phyloP scores from a whole-genome alignment of 768 basidiomycete genomes.

The Cyclocybe aegerita region DNA sequence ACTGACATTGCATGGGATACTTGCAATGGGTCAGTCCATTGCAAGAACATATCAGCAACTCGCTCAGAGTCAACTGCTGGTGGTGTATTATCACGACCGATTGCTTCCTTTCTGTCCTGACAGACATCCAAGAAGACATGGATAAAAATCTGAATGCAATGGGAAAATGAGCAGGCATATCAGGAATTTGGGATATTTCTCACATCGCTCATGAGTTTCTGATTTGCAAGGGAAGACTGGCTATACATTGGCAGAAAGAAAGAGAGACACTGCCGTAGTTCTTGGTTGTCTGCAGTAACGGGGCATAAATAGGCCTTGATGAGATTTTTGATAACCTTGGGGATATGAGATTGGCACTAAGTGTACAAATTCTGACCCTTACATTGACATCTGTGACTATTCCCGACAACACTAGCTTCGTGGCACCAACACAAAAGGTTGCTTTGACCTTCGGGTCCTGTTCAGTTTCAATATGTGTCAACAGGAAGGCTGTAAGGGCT shows the following conservation, averaged over 20 bases:
- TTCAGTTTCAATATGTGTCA: slow-evolving; percentile 42
- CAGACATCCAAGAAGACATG: slow-evolving; percentile 41
- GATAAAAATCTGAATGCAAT: slow-evolving; percentile 64
- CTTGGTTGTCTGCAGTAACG: slow-evolving; percentile 76
- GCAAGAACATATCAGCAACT: slow-evolving; percentile 68
- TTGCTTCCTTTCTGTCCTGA: slow-evolving; percentile 53
- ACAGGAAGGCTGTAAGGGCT: slow-evolving; percentile 19
- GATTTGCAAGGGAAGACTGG: slow-evolving; percentile 75
- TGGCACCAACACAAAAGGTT: slow-evolving; percentile 70
- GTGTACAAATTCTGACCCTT: slow-evolving; percentile 20
- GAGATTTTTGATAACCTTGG: slow-evolving; percentile 35
- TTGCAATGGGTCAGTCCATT: slow-evolving; percentile 84
- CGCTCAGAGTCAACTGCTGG: slow-evolving; percentile 61
- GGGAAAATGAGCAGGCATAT: slow-evolving; percentile 30
- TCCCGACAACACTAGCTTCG: slow-evolving; percentile 83
- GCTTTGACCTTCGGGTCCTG: slow-evolving; percentile 64
- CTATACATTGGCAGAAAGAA: slow-evolving; percentile 89
- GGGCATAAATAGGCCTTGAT: slow-evolving; percentile 72
- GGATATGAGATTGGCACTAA: slow-evolving; percentile 36
- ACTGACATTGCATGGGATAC: slow-evolving; percentile 38
- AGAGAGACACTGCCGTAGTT: slow-evolving; percentile 80
- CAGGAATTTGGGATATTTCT: slow-evolving; percentile 1
- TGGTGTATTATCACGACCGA: slow-evolving; percentile 56
- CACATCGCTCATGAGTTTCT: slow-evolving; percentile 62
- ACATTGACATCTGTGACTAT: slow-evolving; percentile 75